These are phyloP conservation scores for Triangularia verruculosa DNA, from an alignment of 2,329 filamentous ascomycete genomes.

Conservation along the genomic window DNA sequence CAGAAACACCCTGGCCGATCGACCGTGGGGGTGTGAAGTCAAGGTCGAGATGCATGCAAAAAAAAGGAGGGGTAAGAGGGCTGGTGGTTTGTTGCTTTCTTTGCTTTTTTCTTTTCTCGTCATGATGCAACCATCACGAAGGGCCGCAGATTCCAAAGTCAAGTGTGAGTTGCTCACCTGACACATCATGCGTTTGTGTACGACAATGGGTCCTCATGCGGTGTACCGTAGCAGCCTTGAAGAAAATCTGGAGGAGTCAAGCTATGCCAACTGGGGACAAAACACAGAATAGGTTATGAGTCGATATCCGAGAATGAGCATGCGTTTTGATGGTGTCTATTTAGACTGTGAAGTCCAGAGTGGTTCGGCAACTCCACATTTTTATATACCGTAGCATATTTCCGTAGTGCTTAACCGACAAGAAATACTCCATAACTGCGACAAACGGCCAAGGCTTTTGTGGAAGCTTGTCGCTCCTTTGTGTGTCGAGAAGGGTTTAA, in stretches of 20 bases:
- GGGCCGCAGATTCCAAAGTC: not conserved
- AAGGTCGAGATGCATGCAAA: not conserved
- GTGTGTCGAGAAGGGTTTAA: not conserved
- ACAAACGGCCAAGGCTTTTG: not conserved
- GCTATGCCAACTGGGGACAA: not conserved
- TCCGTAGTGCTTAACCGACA: not conserved
- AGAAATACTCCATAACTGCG: not conserved
- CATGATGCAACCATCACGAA: conserved; percentile 2
- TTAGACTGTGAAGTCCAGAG: not conserved
- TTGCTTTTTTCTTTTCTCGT: not conserved
- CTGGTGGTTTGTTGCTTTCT: not conserved
- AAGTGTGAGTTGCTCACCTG: conserved; percentile 10
- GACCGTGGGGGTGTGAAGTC: conserved; percentile 14
- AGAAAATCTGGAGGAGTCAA: not conserved
- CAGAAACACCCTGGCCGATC: not conserved
- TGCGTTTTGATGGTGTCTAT: not conserved
- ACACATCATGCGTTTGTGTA: conserved; percentile 4
- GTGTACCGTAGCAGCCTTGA: not conserved
- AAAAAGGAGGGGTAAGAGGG: not conserved
- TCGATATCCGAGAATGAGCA: not conserved
- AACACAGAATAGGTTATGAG: not conserved
- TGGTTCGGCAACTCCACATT: not conserved
- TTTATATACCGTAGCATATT: not conserved
- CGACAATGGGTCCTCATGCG: not conserved
- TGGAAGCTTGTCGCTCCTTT: not conserved